Evolutionary conservation across 306 rosid genomes (phyloP), one percentile per base, ranked within the genome.

Genomic region (Abrus pulchellus): DNA sequence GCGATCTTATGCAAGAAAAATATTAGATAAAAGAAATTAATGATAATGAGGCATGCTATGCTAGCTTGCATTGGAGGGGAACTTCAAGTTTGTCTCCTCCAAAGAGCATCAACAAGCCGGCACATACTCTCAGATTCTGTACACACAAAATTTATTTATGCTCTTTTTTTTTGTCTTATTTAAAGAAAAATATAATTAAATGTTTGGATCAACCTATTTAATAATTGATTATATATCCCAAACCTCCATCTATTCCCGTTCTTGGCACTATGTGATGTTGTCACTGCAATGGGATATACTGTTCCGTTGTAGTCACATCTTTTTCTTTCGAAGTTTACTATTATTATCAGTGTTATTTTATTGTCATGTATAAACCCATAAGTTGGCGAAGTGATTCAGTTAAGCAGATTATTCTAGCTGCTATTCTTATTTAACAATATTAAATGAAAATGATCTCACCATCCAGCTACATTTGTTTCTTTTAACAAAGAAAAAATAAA

Each of bases 51-150:
- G 29, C 60, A 68, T 68, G 10, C 43, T 52, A 59, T 34, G 38
- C 60, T 45, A 45, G 9, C 28, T 49, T 52, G 76, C 60, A 71
- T n/a, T 28, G 14, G 29, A 38, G 14, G 47, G 27, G 14, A 20
- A 20, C 8, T 74, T 20, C 63, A 67, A 48, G 67, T 82, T 82
- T 82, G 85, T 75, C 67, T 67, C 49, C 77, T 67, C 5, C 45
- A 67, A 57, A 10, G 50, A 76, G 85, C 82, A 82, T 82, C 85
- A 76, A 76, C 63, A 48, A 59, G 72, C 81, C 73, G 73, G 84
- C 54, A 59, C 56, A 68, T 29, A 76, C 13, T 55, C 50, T 49
- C n/a, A 59, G 85, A 82, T 82, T 82, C 85, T 60, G 34, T 45
- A 29, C 1, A 29, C 1, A 32, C 1, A 44, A 56, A 6, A 60